These are phyloP conservation scores for Thinopyrum elongatum DNA, from an alignment of 176 grass and related monocot species.

Conservation along the genomic window DNA sequence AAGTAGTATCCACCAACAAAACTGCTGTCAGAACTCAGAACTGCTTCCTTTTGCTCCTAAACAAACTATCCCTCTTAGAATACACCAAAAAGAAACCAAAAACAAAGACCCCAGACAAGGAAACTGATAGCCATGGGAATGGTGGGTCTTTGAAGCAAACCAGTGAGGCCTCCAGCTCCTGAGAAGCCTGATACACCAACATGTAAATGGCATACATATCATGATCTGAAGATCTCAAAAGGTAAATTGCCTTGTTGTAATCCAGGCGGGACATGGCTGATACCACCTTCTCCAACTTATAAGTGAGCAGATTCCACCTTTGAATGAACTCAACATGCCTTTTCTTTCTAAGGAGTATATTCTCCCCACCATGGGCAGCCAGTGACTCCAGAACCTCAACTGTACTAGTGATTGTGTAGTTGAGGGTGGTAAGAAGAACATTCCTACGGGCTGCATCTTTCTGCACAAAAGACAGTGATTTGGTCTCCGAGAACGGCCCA, in stretches of 20 bases:
- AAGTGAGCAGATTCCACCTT: slow-evolving; percentile 89
- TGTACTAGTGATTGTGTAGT: slow-evolving; percentile 74
- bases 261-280: slow-evolving; percentile 87
- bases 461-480: slow-evolving; percentile 92
- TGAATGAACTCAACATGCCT: slow-evolving; percentile 83
- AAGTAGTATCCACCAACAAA: slow-evolving; percentile 34
- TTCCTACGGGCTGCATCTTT: slow-evolving; percentile 88
- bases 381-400: slow-evolving; percentile 74
- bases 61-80: slow-evolving; percentile 69
- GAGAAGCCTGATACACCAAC: slow-evolving; percentile 79
- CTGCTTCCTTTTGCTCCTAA: slow-evolving; percentile 87
- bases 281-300: slow-evolving; percentile 87
- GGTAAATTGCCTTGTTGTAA: slow-evolving; percentile 84
- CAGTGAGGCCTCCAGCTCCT: slow-evolving; percentile 84
- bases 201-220: slow-evolving; percentile 83
- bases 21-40: slow-evolving; percentile 65
- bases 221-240: slow-evolving; percentile 81
- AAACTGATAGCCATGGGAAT: slow-evolving; percentile 83
- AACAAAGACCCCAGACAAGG: slow-evolving; percentile 68
- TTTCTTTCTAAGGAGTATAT: slow-evolving; percentile 81
- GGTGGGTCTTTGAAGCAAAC: slow-evolving; percentile 93
- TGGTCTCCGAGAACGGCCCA: slow-evolving; percentile 83
- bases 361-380: slow-evolving; percentile 78
- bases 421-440: slow-evolving; percentile 80
- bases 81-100: slow-evolving; percentile 81